Base-by-base conservation (phyloP, 208 protist genomes). In the Crithidia bombi region DNA sequence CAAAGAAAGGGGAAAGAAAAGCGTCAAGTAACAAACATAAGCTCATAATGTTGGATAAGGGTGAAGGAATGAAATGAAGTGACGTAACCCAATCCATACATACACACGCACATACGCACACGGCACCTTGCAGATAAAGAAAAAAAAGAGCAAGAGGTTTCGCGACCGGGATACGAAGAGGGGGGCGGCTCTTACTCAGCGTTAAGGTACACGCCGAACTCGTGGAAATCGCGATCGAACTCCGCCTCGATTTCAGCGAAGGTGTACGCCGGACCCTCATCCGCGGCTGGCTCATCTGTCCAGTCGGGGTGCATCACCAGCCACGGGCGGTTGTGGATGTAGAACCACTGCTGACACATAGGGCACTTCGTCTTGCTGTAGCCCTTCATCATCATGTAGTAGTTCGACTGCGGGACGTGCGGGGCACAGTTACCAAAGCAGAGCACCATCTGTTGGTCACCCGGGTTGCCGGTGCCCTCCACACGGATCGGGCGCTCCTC, bases 331-430 rank as follows among this genome's bases (percentile, higher is more conserved):
- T 93, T 96, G 83, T 93, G 88, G 65, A 95, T 81, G 72, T 95
- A 95, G 73, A 93, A 94, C 81, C 82, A 95, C 77, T 93, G 89
- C 75, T 94, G 92, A 69, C 84, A 93, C 88, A 93, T 93, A 36
- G 87, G 87, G 76, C 89, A 93, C 80, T 94, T 94, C 73, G 76
- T 90, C 84, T 93, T 95, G 56, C 65, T 83, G 81, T 96, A 96
- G 52, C 87, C 89, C 84, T 96, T 96, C 85, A 96, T 93, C 80
- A 87, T 82, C 87, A 96, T 96, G 75, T 93, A 91, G 80, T 94
- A 96, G 63, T 88, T 93, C 9, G 89, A 91, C 76, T 94, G 87
- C 28, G 88, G 89, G 52, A 96, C 87, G 77, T 96, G 91, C 47
- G 91, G 91, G 26, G 91, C 87, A 68, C 83, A 93, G 80, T 96